Evolutionary conservation across 2,329 filamentous ascomycete genomes (phyloP), one percentile per base, ranked within the genome.

Genomic region (Sarocladium brachiariae): DNA sequence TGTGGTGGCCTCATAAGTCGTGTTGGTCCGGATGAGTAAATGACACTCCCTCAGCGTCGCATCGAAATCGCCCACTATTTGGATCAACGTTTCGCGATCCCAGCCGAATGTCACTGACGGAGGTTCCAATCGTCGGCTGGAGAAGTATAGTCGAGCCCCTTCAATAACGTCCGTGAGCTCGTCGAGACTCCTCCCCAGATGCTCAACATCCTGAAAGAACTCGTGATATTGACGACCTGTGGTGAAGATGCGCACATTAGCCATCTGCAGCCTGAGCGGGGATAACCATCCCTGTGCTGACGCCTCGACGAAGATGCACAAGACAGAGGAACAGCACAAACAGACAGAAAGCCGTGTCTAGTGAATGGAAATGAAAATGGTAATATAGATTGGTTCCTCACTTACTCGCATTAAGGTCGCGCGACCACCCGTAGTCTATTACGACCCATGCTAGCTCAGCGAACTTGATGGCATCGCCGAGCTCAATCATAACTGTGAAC

Each of bases 31-130:
- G 21, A 69, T 54, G 4, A 69, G 53, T 5, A 59, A 50, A 11
- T 52, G 18, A 19, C 66, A 69, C 50, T 69, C 66, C n/a, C 50
- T 46, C 2, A 69, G 56, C 0, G 66, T 68, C 1, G 39, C 43
- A n/a, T 54, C 18, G 34, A 57, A 63, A 51, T 63, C 58, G 19
- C 61, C 61, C 31, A 62, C 53, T 33, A 63, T 62, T 13, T 62
- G 56, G 8, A 43, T 18, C 2, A 63, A 51, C 1, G 56, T 56
- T 4, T 57, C 50, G 19, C 61, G 66, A 52, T 68, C 63, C 25
- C 65, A 67, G 56, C 59, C 54, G 31, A 58, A 49, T 6, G 23
- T 31, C 52, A 8, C 51, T 53, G 14, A 57, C 54, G 34, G 51
- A 52, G 16, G 52, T 53, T 11, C 59, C 57, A 46, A 61, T 57